A percentile compares a stretch with the other conserved stretches of the same genome.
phyloP scores from a whole-genome alignment of 805 yeast species.

The Candida railenensis region DNA sequence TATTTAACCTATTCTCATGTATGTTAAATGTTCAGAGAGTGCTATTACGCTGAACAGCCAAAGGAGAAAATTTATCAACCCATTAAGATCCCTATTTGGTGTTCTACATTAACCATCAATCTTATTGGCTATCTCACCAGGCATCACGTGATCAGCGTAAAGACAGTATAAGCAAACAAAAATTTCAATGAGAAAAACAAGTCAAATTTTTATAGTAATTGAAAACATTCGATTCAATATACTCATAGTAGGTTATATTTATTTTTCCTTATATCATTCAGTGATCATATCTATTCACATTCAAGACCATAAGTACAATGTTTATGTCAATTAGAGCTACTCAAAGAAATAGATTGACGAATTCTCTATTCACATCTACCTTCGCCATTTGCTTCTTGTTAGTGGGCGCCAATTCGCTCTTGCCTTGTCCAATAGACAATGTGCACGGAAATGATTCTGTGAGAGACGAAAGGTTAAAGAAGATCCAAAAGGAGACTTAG shows the following conservation, averaged over 20 bases:
- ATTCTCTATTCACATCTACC: constrained; percentile 69
- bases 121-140: no score
- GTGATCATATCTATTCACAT: neutral
- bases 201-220: neutral
- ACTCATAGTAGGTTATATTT: neutral
- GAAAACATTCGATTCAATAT: neutral
- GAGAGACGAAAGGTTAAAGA: constrained; percentile 29
- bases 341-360: constrained; percentile 54
- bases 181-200: neutral
- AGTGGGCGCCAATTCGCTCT: constrained; percentile 54
- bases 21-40: no score
- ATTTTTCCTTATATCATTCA: neutral
- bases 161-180: neutral
- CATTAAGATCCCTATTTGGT: no score
- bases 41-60: no score
- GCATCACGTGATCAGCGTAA: neutral
- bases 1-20: no score
- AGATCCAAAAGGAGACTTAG: constrained; percentile 6
- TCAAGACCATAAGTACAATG: constrained; percentile 27
- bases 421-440: constrained; percentile 45
- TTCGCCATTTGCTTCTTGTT: constrained; percentile 63
- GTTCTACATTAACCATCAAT: no score
- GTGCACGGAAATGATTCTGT: constrained; percentile 42
- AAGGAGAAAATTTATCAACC: no score
- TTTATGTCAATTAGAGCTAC: constrained; percentile 51